phyloP scores from a whole-genome alignment of 305 asterid genomes.

The Fraxinus greggii region DNA sequence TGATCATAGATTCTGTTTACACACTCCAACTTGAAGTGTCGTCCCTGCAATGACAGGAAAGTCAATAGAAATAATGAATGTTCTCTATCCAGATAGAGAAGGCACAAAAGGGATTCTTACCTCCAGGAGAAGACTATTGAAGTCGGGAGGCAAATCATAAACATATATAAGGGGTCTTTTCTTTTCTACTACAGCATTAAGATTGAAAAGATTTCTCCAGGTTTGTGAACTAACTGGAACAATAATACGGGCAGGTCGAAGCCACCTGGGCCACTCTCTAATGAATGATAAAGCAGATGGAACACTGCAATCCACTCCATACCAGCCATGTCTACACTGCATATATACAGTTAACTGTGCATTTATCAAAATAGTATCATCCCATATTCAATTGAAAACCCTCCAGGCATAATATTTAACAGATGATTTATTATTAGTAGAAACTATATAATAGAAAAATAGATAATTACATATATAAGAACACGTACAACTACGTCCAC shows the following conservation, averaged over 20 bases:
- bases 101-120: conserved; percentile 30
- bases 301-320: conserved; percentile 85
- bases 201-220: conserved; percentile 38
- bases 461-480: not conserved
- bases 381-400: not conserved
- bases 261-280: conserved; percentile 84
- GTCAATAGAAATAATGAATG: conserved; percentile 3
- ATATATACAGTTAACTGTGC: conserved; percentile 20
- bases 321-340: conserved; percentile 90
- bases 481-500: not conserved
- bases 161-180: conserved; percentile 86
- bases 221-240: conserved; percentile 45
- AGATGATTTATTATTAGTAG: not conserved
- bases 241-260: conserved; percentile 64
- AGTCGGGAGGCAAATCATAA: conserved; percentile 85
- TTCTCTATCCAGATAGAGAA: conserved; percentile 10
- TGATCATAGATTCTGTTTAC: conserved; percentile 83
- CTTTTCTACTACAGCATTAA: conserved; percentile 65
- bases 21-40: conserved; percentile 81
- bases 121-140: conserved; percentile 89
- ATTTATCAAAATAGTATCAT: not conserved
- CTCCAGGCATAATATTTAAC: not conserved
- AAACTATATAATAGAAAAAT: not conserved
- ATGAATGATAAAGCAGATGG: conserved; percentile 78
- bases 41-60: conserved; percentile 54